Evolutionary conservation across 495 filamentous ascomycete genomes (phyloP), one percentile per base, ranked within the genome.

Genomic region (Platismatia glauca): DNA sequence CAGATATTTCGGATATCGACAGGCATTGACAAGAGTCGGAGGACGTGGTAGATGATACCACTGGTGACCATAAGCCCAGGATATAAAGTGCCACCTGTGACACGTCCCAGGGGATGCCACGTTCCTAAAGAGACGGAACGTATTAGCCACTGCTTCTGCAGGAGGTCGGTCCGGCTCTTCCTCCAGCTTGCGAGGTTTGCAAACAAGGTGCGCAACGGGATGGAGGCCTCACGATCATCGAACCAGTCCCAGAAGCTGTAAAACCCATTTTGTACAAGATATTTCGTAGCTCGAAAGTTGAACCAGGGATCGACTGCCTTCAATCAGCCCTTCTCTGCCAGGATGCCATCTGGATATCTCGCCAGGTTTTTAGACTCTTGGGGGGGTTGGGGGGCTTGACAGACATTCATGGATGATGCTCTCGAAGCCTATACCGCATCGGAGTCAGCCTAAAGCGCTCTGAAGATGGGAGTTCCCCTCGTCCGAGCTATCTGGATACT

Each of bases 201-300:
- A 33, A 13, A 27, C 33, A 43, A 5, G 34, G 12, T 15, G 9
- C 39, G 35, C 38, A 58, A 35, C 6, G 7, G 13, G 20, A 29
- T 53, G 55, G 35, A 38, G 20, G 31, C 43, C 50, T 68, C 82
- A 89, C 94, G 87, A 81, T 99, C 95, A 78, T 99, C 95, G 72
- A 99, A 99, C 95, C 95, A 99, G 76, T 99, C 93, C 95, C 95
- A 99, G 73, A 99, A 99, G 73, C 87, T 90, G 74, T 96, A 95
- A 77, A 99, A 97, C 63, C 95, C 95, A 82, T 99, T 81, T 69
- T 94, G 82, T 60, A 97, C 88, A 56, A 99, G 83, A 69, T 99
- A 97, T 77, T 97, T 97, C 56, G 95, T 97, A 65, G 95, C 95
- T 70, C 95, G 82, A 77, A 99, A 99, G 76, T 99, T 99, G 77